phyloP scores from a whole-genome alignment of 352 stramenopile species.

The Blastocystis sp. region DNA sequence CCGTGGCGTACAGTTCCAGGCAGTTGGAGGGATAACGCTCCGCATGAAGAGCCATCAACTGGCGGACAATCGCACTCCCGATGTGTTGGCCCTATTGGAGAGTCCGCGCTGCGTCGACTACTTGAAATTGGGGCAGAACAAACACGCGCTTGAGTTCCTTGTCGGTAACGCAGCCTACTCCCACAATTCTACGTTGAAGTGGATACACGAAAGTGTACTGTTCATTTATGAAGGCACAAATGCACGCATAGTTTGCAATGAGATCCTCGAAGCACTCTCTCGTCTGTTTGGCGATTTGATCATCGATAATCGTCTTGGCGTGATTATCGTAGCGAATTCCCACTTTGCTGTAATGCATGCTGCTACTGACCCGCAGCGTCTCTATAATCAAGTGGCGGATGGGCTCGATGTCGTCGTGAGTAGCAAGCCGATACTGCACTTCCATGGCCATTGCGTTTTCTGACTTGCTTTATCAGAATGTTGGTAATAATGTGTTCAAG shows the following conservation, averaged over 20 bases:
- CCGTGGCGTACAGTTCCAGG: not conserved
- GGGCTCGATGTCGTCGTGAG: not conserved
- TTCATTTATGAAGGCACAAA: slow-evolving; percentile 1
- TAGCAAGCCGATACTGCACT: not conserved
- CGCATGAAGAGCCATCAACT: not conserved
- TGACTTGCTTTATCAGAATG: too few species aligned
- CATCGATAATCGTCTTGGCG: not conserved
- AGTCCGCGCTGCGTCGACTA: not conserved
- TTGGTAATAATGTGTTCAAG: too few species aligned
- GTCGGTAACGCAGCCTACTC: slow-evolving; percentile 17
- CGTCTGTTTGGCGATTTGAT: not conserved
- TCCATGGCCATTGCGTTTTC: too few species aligned
- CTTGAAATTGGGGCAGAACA: slow-evolving; percentile 18
- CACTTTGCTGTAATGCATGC: not conserved
- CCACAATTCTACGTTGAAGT: not conserved
- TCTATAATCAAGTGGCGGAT: not conserved
- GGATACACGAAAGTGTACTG: not conserved
- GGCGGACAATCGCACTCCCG: not conserved
- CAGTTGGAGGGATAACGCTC: not conserved
- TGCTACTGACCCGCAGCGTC: not conserved
- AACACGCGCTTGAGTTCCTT: slow-evolving; percentile 25
- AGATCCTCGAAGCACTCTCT: not conserved
- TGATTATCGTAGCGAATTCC: not conserved
- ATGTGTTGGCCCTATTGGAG: not conserved
- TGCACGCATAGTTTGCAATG: not conserved